Evolutionary conservation across 2,329 filamentous ascomycete species (phyloP).

Genomic region (Penicillium sp.): DNA sequence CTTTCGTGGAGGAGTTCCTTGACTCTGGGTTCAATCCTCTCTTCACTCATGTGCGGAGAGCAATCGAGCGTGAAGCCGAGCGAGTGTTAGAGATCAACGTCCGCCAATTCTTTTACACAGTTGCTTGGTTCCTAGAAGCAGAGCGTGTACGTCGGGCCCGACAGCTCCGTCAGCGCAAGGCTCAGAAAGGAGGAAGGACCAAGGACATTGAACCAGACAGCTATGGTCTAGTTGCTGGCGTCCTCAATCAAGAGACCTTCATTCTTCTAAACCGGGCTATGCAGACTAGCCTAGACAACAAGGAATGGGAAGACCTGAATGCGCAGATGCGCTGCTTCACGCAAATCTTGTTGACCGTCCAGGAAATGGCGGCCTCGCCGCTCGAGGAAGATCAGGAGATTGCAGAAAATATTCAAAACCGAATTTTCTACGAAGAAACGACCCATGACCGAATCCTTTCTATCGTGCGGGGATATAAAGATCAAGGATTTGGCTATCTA

Average conservation of each 20-base stretch:
- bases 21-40: slow-evolving; percentile 93
- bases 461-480: slow-evolving; percentile 81
- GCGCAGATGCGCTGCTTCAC: slow-evolving; percentile 92
- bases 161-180: slow-evolving; percentile 50
- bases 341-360: slow-evolving; percentile 85
- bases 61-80: slow-evolving; percentile 83
- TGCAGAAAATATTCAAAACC: slow-evolving; percentile 91
- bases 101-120: slow-evolving; percentile 85
- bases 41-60: slow-evolving; percentile 79
- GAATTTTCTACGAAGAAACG: slow-evolving; percentile 96
- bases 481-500: slow-evolving; percentile 89
- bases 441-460: slow-evolving; percentile 83
- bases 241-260: slow-evolving; percentile 93
- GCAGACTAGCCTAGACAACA: slow-evolving; percentile 72
- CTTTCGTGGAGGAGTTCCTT: slow-evolving; percentile 87
- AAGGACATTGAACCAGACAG: slow-evolving; percentile 64
- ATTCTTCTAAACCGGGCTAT: slow-evolving; percentile 81
- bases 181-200: slow-evolving; percentile 45
- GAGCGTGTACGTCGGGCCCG: slow-evolving; percentile 68
- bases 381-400: slow-evolving; percentile 96
- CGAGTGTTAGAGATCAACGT: slow-evolving; percentile 73
- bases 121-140: slow-evolving; percentile 87
- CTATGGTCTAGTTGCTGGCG: slow-evolving; percentile 81
- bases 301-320: slow-evolving; percentile 81
- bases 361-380: slow-evolving; percentile 81